Base-by-base conservation (phyloP, 768 basidiomycete genomes). In the Tephrocybe rancida region DNA sequence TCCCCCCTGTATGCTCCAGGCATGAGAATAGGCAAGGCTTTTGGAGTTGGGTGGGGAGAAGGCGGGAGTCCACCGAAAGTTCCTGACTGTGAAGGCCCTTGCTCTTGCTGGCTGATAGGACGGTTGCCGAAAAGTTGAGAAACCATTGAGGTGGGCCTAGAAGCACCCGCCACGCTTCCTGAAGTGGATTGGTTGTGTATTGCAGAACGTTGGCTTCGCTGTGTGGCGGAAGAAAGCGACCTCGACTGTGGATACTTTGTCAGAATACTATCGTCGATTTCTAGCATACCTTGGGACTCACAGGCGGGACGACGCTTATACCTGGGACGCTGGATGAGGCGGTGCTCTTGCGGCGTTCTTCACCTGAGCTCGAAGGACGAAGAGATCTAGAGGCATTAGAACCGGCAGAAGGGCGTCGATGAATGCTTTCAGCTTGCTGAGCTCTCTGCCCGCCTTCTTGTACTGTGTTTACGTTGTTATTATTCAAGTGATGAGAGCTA, bases 251-350 rank as follows among this genome's bases (percentile, higher is more conserved):
- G 9, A 30, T 11, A 21, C 3, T 41, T 7, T 41, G 5, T 9
- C 35, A 16, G 35, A 9, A 7, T n/a, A n/a, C n/a, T n/a, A 21
- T 21, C 3, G 5, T 19, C 21, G 9, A 7, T 13, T 22, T 41
- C 39, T 6, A 22, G n/a, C 6, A 25, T 1, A 16, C n/a, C 30
- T 29, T 37, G 18, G 18, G 22, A 64, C 68, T 53, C 61, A 78
- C 76, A 14, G 74, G 75, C 39, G 74, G 69, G 52, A 71, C 67
- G 19, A 77, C 60, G 19, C 52, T 68, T 49, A 76, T 74, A 18
- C 63, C 64, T 0, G 68, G 70, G 27, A 63, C 62, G 37, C 64
- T 66, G n/a, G 55, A 49, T n/a, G 65, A 62, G n/a, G 61, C 56
- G 13, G 32, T 35, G 24, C 61, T 67, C 29, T 47, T 53, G 22